Conservation (phyloP, 306 rosid genomes). For the Abrus pulchellus region DNA sequence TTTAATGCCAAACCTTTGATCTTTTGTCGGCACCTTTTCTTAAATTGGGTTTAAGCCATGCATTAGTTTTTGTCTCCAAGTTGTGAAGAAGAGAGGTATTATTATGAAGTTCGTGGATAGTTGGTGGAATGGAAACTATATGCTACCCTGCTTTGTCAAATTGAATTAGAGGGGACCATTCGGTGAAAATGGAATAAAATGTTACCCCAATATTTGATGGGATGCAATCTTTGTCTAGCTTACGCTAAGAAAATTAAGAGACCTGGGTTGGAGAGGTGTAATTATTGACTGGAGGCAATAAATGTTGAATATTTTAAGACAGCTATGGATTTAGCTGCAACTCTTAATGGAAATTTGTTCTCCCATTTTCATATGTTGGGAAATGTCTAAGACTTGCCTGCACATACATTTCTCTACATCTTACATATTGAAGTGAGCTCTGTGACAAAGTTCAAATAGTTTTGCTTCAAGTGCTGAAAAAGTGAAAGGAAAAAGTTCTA, state of each 20-base stretch:
- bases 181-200: background rate
- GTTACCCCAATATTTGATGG: background rate
- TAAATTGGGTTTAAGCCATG: slow-evolving; percentile 36
- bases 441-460: slow-evolving; percentile 1
- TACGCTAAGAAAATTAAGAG: slow-evolving; percentile 20
- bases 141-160: slow-evolving; percentile 14
- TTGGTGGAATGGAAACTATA: slow-evolving; percentile 20
- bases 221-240: slow-evolving; percentile 28
- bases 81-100: background rate
- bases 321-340: slow-evolving; percentile 19
- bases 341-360: background rate
- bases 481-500: background rate
- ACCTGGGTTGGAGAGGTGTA: slow-evolving; percentile 24
- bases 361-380: slow-evolving; percentile 12
- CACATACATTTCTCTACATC: slow-evolving; percentile 22
- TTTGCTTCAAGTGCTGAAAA: slow-evolving; percentile 16
- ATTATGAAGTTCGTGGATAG: slow-evolving; percentile 19
- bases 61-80: slow-evolving; percentile 29
- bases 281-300: background rate
- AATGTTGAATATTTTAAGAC: slow-evolving; percentile 36
- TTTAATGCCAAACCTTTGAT: background rate
- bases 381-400: slow-evolving; percentile 26
- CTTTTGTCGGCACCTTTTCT: background rate
- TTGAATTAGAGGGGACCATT: slow-evolving; percentile 24
- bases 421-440: slow-evolving; percentile 22